Conservation (phyloP, 75 land plant genomes). For the Sequoia sempervirens region DNA sequence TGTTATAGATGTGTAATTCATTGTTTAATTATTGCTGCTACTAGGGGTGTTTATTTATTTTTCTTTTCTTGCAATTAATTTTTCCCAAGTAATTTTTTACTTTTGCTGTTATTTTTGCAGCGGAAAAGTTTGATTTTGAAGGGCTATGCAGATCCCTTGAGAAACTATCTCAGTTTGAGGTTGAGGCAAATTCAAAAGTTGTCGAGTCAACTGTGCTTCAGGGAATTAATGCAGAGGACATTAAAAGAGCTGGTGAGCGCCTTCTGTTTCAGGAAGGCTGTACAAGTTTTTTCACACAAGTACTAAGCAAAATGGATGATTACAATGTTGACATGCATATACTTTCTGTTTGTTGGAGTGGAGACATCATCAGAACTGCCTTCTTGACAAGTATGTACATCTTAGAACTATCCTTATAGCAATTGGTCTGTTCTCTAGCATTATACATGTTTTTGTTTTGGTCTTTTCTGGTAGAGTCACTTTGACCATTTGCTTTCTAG, state of each 20-base stretch:
- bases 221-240: constrained; percentile 67
- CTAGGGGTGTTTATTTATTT: background rate
- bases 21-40: background rate
- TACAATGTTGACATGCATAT: constrained; percentile 48
- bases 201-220: constrained; percentile 55
- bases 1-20: background rate
- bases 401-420: background rate
- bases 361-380: constrained; percentile 62
- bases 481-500: background rate
- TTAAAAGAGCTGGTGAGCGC: constrained; percentile 58
- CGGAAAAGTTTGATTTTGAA: constrained; percentile 35
- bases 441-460: background rate
- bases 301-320: constrained; percentile 25
- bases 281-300: constrained; percentile 44
- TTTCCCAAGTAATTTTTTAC: background rate
- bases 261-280: constrained; percentile 82
- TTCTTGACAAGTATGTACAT: constrained; percentile 59
- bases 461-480: background rate
- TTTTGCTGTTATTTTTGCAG: constrained; percentile 22
- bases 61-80: background rate
- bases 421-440: background rate
- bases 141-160: constrained; percentile 52
- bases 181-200: constrained; percentile 61
- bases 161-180: constrained; percentile 71
- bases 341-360: constrained; percentile 89